A percentile compares a stretch with the other conserved stretches of the same genome.
Evolutionary conservation across 345 rosid genomes (phyloP).

Genomic region (Gossypium thurberi): DNA sequence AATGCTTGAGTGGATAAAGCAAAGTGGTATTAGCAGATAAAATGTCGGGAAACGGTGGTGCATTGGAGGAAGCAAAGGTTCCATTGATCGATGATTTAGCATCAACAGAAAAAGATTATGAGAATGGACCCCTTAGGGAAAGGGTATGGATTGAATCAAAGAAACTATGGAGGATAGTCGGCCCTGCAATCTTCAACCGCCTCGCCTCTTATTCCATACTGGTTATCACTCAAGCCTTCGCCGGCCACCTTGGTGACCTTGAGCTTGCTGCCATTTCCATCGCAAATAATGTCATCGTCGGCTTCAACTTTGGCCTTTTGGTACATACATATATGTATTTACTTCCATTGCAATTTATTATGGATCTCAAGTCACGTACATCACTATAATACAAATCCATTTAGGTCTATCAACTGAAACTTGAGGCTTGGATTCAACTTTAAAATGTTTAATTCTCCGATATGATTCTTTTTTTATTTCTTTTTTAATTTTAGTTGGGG

Average conservation of each 20-base stretch:
- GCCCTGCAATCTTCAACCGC: slow-evolving; percentile 76
- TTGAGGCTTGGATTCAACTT: no score
- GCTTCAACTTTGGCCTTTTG: slow-evolving; percentile 79
- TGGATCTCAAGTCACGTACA: no score
- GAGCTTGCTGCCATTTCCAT: slow-evolving; percentile 91
- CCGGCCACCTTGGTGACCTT: slow-evolving; percentile 86
- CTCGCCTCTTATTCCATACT: slow-evolving; percentile 65
- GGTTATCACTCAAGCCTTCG: slow-evolving; percentile 85
- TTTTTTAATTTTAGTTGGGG: slow-evolving; percentile 35
- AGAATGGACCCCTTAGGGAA: slow-evolving; percentile 10
- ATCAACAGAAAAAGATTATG: neutral
- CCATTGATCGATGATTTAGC: slow-evolving; percentile 23
- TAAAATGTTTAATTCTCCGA: neutral
- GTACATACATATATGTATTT: slow-evolving; percentile 30
- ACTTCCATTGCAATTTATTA: neutral
- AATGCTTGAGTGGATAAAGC: neutral
- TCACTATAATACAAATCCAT: no score
- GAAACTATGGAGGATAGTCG: slow-evolving; percentile 82
- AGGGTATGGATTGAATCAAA: slow-evolving; percentile 64
- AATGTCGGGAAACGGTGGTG: slow-evolving; percentile 13
- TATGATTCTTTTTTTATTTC: neutral
- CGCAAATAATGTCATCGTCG: slow-evolving; percentile 54
- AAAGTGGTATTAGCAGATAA: neutral
- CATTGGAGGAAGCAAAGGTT: slow-evolving; percentile 25
- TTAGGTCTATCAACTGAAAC: no score